Conservation (phyloP, 2,329 filamentous ascomycete genomes). For the Tolypocladium album region DNA sequence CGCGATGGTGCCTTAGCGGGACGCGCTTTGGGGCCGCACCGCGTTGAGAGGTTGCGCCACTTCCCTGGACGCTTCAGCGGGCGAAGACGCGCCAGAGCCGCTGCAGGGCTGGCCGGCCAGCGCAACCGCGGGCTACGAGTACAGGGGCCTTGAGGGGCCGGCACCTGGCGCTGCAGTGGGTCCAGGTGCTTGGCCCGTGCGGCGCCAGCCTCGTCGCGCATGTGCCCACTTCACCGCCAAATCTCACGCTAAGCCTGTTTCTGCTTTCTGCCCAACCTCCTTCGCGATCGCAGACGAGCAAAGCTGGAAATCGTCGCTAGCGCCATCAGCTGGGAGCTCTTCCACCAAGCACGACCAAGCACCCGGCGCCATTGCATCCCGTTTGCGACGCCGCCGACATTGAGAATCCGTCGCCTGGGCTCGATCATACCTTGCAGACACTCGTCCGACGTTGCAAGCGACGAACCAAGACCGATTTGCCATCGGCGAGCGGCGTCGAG, state of each 20-base stretch:
- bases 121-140: background rate
- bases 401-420: background rate
- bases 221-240: conserved; percentile 5
- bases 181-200: background rate
- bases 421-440: background rate
- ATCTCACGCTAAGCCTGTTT: conserved; percentile 1
- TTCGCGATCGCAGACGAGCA: conserved; percentile 8
- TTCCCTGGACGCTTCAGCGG: background rate
- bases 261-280: conserved; percentile 8
- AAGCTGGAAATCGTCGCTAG: conserved; percentile 1
- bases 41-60: conserved; percentile 17
- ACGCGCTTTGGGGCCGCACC: conserved; percentile 16
- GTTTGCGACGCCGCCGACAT: background rate
- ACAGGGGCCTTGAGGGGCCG: too few species aligned
- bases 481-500: background rate
- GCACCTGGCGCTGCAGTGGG: background rate
- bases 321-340: background rate
- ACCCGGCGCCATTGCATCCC: background rate
- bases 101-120: background rate
- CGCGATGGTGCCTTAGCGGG: conserved; percentile 3
- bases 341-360: background rate
- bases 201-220: background rate
- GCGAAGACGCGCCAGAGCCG: background rate
- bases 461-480: background rate
- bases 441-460: background rate